Conservation (phyloP, 148 eudicot genomes). For the Polygonum aviculare region DNA sequence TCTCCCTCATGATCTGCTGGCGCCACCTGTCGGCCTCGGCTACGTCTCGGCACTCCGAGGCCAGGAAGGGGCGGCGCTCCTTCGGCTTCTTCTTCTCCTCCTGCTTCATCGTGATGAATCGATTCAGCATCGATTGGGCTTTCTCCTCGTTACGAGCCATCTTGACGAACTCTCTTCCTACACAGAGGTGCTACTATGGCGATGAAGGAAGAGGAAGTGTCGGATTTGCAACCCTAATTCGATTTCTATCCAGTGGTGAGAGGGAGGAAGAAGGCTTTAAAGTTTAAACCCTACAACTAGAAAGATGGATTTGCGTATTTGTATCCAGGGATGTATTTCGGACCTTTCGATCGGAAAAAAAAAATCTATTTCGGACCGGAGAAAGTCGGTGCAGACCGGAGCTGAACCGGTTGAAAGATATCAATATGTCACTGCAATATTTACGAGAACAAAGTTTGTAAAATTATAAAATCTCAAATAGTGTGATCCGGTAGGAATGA, state of each 20-base stretch:
- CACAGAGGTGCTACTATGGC: neutral
- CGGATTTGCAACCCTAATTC: neutral
- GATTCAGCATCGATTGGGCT: conserved; percentile 91
- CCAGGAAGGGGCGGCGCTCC: conserved; percentile 78
- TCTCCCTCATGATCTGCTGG: conserved; percentile 85
- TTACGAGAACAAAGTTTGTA: too few species aligned
- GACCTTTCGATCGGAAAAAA: too few species aligned
- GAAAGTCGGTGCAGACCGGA: too few species aligned
- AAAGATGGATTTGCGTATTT: neutral
- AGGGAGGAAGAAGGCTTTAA: neutral
- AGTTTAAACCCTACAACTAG: neutral
- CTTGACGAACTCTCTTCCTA: neutral
- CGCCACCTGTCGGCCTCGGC: conserved; percentile 92
- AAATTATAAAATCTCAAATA: too few species aligned
- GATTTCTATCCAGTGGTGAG: neutral
- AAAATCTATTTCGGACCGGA: too few species aligned
- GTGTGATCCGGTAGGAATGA: too few species aligned
- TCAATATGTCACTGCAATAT: too few species aligned
- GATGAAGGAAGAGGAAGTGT: neutral
- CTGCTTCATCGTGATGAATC: conserved; percentile 75
- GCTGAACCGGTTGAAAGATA: too few species aligned
- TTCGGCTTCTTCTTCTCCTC: conserved; percentile 86
- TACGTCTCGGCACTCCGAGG: conserved; percentile 89
- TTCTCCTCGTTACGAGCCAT: conserved; percentile 97
- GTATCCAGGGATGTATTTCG: too few species aligned